These are phyloP conservation scores for Alnus glutinosa DNA, from an alignment of 306 rosid genomes.

Conservation along the genomic window DNA sequence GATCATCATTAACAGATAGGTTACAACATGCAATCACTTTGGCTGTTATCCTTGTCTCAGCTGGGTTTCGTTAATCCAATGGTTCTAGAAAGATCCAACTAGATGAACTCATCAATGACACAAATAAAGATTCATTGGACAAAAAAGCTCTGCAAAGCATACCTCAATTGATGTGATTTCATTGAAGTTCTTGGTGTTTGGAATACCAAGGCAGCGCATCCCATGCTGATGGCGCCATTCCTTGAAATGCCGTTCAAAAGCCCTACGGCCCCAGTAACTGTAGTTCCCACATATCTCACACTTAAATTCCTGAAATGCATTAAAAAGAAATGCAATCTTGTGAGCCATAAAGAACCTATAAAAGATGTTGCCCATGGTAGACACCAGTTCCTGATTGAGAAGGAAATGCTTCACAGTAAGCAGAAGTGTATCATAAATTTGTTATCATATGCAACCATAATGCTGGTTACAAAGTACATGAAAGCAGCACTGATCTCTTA, in stretches of 20 bases:
- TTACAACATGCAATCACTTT: background rate
- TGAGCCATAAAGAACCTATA: constrained; percentile 4
- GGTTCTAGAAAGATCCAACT: background rate
- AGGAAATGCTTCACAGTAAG: background rate
- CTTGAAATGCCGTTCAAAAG: constrained; percentile 95
- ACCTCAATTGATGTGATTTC: constrained; percentile 98
- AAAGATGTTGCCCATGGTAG: background rate
- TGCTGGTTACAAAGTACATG: background rate
- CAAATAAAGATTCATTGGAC: background rate
- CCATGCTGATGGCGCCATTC: constrained; percentile 99
- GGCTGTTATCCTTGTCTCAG: constrained; percentile 3
- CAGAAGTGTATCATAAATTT: background rate
- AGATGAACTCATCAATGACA: background rate
- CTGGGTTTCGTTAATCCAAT: background rate
- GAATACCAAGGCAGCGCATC: constrained; percentile 99
- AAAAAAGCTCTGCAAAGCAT: constrained; percentile 11
- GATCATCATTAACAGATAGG: background rate
- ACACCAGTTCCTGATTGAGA: background rate
- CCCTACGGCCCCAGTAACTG: constrained; percentile 99
- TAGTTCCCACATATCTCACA: constrained; percentile 98
- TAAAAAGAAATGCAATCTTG: constrained; percentile 22
- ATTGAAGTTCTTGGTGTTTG: constrained; percentile 95
- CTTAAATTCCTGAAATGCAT: constrained; percentile 81
- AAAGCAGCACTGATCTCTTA: constrained; percentile 2
- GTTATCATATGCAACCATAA: background rate